A percentile compares a stretch with the other conserved stretches of the same genome.
Evolutionary conservation across 495 filamentous ascomycete genomes (phyloP).

Genomic region (Daldinia grandis): DNA sequence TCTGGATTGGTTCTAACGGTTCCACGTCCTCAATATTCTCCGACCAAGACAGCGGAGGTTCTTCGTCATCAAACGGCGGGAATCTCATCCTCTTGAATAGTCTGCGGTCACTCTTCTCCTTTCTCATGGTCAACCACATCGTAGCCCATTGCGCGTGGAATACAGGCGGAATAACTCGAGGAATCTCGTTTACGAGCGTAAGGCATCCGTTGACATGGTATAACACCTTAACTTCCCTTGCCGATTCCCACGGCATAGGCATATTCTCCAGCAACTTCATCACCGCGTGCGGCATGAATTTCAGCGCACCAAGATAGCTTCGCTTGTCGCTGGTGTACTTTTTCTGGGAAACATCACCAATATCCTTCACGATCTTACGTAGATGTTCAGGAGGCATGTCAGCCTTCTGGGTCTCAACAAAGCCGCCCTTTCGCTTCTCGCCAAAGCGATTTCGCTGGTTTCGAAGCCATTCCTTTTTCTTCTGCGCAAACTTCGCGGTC

Average conservation of each 20-base stretch:
- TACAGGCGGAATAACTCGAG: constrained; percentile 96
- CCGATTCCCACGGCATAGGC: constrained; percentile 99
- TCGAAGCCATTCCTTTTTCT: constrained; percentile 99
- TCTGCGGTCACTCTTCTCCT: constrained; percentile 95
- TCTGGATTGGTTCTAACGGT: constrained; percentile 96
- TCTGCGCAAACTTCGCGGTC: constrained; percentile 93
- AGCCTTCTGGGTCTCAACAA: constrained; percentile 96
- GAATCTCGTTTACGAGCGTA: constrained; percentile 96
- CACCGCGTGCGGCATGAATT: constrained; percentile 99
- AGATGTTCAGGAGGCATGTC: constrained; percentile 99
- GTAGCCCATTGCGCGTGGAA: constrained; percentile 99
- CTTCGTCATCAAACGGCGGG: constrained; percentile 98
- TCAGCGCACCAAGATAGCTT: constrained; percentile 94
- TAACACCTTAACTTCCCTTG: constrained; percentile 93
- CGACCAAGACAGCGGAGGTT: constrained; percentile 95
- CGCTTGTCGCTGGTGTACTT: constrained; percentile 99
- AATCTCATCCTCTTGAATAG: constrained; percentile 99
- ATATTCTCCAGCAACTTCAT: constrained; percentile 99
- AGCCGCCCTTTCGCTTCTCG: constrained; percentile 95
- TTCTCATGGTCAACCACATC: constrained; percentile 99
- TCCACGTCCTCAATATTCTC: constrained; percentile 99
- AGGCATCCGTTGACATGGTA: constrained; percentile 99
- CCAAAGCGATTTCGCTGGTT: constrained; percentile 91
- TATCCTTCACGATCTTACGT: constrained; percentile 97
- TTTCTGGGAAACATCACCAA: constrained; percentile 99